Evolutionary conservation across 768 basidiomycete species (phyloP).

Genomic region (Hygrophoropsis aurantiaca): DNA sequence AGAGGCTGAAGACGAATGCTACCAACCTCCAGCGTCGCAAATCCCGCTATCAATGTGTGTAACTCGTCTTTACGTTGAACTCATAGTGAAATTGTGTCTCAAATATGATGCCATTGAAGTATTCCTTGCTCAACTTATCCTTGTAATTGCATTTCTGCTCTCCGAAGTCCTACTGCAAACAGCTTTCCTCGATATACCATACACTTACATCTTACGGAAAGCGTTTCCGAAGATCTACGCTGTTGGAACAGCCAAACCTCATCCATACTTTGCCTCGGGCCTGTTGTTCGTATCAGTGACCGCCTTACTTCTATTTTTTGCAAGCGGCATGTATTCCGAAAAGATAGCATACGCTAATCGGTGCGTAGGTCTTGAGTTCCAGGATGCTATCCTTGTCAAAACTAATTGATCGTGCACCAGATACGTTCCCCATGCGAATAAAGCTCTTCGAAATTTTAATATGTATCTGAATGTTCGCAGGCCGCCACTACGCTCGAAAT

Average conservation of each 20-base stretch:
- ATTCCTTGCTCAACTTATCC: slow-evolving; percentile 68
- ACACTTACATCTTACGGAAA: slow-evolving; percentile 47
- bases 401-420: slow-evolving; percentile 39
- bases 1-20: slow-evolving; percentile 93
- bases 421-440: slow-evolving; percentile 96
- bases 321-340: slow-evolving; percentile 93
- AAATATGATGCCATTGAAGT: slow-evolving; percentile 45
- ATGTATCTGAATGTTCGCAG: slow-evolving; percentile 95
- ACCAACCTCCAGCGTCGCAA: slow-evolving; percentile 78
- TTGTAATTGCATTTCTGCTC: slow-evolving; percentile 69
- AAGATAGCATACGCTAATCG: slow-evolving; percentile 96
- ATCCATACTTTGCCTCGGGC: slow-evolving; percentile 77
- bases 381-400: slow-evolving; percentile 12
- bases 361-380: slow-evolving; percentile 45
- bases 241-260: slow-evolving; percentile 44
- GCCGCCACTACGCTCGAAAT: slow-evolving; percentile 65
- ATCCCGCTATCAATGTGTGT: slow-evolving; percentile 78
- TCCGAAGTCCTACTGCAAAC: slow-evolving; percentile 73
- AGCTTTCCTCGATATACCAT: slow-evolving; percentile 65
- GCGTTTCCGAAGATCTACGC: slow-evolving; percentile 53
- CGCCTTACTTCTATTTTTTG: slow-evolving; percentile 91
- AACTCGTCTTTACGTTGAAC: slow-evolving; percentile 10
- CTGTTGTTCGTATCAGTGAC: slow-evolving; percentile 86
- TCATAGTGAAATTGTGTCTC: not conserved
- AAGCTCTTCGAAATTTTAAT: slow-evolving; percentile 87